Evolutionary conservation across 2,329 filamentous ascomycete species (phyloP).

Genomic region (Colletotrichum paranaense): DNA sequence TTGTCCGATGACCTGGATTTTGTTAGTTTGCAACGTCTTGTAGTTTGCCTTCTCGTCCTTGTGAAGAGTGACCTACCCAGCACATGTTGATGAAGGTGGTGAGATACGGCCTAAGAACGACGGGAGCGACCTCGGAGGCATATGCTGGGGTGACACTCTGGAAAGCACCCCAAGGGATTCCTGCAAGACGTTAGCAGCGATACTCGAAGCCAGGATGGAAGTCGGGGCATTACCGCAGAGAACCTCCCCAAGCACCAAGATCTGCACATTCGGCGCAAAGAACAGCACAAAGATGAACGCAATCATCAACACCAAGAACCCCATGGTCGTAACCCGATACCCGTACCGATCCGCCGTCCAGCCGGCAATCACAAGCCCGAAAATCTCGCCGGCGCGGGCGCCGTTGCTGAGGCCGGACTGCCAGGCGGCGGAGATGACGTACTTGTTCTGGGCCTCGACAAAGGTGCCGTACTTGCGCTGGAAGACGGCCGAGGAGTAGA

Average conservation of each 20-base stretch:
- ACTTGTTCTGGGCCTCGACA: conserved; percentile 47
- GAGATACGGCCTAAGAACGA: conserved; percentile 61
- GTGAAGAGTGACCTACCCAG: conserved; percentile 48
- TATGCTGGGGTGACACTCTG: conserved; percentile 64
- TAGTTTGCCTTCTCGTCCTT: neutral
- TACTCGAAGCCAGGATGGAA: neutral
- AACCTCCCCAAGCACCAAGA: conserved; percentile 61
- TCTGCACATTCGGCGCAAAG: conserved; percentile 59
- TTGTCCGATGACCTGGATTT: conserved; percentile 58
- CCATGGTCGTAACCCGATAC: conserved; percentile 62
- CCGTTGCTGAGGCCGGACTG: conserved; percentile 67
- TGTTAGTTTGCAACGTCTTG: neutral
- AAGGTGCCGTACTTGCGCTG: conserved; percentile 58
- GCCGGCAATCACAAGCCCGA: conserved; percentile 66
- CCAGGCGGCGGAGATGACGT: conserved; percentile 65
- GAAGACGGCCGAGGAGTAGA: conserved; percentile 60
- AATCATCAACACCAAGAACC: conserved; percentile 57
- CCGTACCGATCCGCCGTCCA: conserved; percentile 62
- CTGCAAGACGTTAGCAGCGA: conserved; percentile 43
- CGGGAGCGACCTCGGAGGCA: conserved; percentile 63
- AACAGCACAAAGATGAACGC: conserved; percentile 65
- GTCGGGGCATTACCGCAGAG: conserved; percentile 45
- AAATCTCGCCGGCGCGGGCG: conserved; percentile 63
- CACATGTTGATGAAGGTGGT: conserved; percentile 68
- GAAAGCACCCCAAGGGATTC: conserved; percentile 65